These are phyloP conservation scores for Aspergillus coremiiformis DNA, from an alignment of 495 filamentous ascomycete species.

Conservation along the genomic window DNA sequence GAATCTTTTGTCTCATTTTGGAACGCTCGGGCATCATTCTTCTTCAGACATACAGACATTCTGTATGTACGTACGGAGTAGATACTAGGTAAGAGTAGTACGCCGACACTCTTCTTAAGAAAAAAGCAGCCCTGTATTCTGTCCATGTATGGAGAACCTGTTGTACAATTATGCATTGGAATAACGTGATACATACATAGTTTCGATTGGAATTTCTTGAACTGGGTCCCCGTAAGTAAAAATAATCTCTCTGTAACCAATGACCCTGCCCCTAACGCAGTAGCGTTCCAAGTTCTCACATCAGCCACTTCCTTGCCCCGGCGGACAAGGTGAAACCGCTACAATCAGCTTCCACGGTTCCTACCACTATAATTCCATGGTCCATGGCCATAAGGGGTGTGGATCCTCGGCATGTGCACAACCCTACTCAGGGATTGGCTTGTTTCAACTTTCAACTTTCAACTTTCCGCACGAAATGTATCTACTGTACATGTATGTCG, in stretches of 20 bases:
- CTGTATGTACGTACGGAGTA: too few relatives aligned
- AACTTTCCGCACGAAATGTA: too few relatives aligned
- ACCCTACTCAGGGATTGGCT: slow-evolving; percentile 3
- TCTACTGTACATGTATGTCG: too few relatives aligned
- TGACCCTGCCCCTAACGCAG: neutral
- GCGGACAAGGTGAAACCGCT: slow-evolving; percentile 14
- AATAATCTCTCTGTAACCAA: slow-evolving; percentile 6
- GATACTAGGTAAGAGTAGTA: too few relatives aligned
- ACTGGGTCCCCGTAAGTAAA: neutral
- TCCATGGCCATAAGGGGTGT: neutral
- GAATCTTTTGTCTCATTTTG: neutral
- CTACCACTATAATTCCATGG: slow-evolving; percentile 3
- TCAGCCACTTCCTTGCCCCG: slow-evolving; percentile 11
- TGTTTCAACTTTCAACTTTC: neutral
- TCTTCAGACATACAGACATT: neutral
- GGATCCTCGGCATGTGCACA: slow-evolving; percentile 5
- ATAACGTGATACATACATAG: neutral
- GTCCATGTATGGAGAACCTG: too few relatives aligned
- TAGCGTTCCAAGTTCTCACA: slow-evolving; percentile 2
- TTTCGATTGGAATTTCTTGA: neutral
- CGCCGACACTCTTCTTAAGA: too few relatives aligned
- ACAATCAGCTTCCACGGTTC: slow-evolving; percentile 8
- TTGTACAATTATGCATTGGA: too few relatives aligned
- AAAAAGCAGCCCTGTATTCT: too few relatives aligned
- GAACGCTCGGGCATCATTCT: neutral